Evolutionary conservation across 495 filamentous ascomycete genomes (phyloP).

Genomic region (Aspergillus ostianus): DNA sequence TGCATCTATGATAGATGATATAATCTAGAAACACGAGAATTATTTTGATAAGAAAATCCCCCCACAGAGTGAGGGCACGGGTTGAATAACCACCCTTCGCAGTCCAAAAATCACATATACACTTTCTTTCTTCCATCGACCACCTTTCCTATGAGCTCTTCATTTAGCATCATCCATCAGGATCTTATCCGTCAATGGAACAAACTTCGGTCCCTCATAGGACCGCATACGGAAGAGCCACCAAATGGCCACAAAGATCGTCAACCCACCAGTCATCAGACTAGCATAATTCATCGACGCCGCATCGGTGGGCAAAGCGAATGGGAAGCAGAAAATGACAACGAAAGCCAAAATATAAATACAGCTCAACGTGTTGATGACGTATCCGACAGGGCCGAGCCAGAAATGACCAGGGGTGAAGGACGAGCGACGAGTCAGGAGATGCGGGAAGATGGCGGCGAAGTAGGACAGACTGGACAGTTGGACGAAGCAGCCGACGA

Average conservation of each 20-base stretch:
- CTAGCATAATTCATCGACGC: constrained; percentile 69
- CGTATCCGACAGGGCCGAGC: constrained; percentile 60
- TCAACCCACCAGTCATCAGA: constrained; percentile 61
- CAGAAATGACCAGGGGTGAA: constrained; percentile 68
- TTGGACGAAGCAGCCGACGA: constrained; percentile 71
- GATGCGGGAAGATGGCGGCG: constrained; percentile 70
- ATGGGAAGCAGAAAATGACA: constrained; percentile 78
- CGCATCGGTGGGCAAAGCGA: constrained; percentile 51
- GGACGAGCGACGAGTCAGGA: constrained; percentile 61
- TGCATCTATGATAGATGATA: too few species aligned
- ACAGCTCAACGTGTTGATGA: constrained; percentile 57
- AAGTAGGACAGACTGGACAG: constrained; percentile 71
- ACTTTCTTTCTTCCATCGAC: too few species aligned
- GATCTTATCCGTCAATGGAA: constrained; percentile 38
- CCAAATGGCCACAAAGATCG: constrained; percentile 43
- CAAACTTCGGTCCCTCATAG: constrained; percentile 39
- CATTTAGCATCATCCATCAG: constrained; percentile 28
- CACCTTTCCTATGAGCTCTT: background rate
- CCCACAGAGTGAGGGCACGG: too few species aligned
- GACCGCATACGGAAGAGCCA: constrained; percentile 38
- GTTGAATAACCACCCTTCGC: too few species aligned
- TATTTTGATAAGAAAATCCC: too few species aligned
- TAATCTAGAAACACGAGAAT: too few species aligned
- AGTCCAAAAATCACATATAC: too few species aligned
- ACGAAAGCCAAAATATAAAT: constrained; percentile 69